Conservation (phyloP, 805 yeast genomes). For the Priceomyces melissophilus region DNA sequence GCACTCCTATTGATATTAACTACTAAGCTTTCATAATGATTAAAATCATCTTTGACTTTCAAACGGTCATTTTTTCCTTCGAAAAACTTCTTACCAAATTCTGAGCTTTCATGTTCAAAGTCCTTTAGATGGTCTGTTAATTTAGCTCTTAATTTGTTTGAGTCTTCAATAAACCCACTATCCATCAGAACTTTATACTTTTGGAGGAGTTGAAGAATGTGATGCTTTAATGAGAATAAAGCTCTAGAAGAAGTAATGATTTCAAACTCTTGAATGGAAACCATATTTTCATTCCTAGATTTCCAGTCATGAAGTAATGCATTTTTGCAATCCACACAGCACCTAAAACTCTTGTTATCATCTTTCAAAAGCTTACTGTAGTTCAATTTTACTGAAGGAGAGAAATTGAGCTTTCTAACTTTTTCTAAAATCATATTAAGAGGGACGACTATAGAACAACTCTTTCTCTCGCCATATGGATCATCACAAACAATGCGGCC, state of each 20-base stretch:
- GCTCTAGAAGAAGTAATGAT: slow-evolving; percentile 20
- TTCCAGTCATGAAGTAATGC: slow-evolving; percentile 54
- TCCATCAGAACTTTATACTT: slow-evolving; percentile 16
- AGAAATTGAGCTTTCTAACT: slow-evolving; percentile 34
- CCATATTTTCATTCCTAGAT: slow-evolving; percentile 5
- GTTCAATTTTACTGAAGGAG: slow-evolving; percentile 19
- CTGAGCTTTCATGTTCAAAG: slow-evolving; percentile 22
- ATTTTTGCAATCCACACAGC: slow-evolving; percentile 70
- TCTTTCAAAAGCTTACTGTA: slow-evolving; percentile 11
- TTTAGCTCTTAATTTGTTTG: slow-evolving; percentile 19
- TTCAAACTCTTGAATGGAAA: slow-evolving; percentile 5
- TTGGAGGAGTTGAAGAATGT: slow-evolving; percentile 18
- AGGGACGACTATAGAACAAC: slow-evolving; percentile 74
- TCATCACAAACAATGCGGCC: slow-evolving; percentile 81
- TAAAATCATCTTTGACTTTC: slow-evolving; percentile 11
- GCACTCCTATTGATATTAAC: slow-evolving; percentile 56
- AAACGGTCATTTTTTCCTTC: slow-evolving; percentile 6
- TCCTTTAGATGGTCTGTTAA: slow-evolving; percentile 26
- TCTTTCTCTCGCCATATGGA: slow-evolving; percentile 33
- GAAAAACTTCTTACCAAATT: slow-evolving; percentile 22
- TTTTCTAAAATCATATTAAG: slow-evolving; percentile 38
- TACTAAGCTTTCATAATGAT: slow-evolving; percentile 30
- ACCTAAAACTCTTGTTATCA: slow-evolving; percentile 38
- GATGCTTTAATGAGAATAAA: slow-evolving; percentile 19
- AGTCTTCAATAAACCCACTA: slow-evolving; percentile 10